phyloP scores from a whole-genome alignment of 2,329 filamentous ascomycete species.

The Cytospora piceae region DNA sequence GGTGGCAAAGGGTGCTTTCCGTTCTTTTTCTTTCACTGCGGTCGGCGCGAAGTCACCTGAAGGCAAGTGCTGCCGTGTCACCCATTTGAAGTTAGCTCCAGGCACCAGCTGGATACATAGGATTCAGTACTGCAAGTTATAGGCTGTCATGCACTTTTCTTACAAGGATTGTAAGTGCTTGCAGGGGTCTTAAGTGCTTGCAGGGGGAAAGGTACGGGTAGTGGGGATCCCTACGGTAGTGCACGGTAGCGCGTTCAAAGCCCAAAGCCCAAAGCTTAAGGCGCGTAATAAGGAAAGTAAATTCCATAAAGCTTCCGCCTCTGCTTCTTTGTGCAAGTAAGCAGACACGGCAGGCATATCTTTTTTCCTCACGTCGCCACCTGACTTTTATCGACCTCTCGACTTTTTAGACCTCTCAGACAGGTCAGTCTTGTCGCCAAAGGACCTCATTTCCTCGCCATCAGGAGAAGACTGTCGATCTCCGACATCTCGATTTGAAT shows the following conservation, averaged over 20 bases:
- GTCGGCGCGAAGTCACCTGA: constrained; percentile 5
- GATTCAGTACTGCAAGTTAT: not conserved
- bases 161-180: not conserved
- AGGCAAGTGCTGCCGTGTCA: not conserved
- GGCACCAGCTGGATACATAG: not conserved
- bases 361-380: not conserved
- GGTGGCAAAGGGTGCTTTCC: constrained; percentile 5
- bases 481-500: not conserved
- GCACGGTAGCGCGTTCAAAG: not conserved
- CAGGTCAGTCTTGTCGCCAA: not conserved
- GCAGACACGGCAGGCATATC: not conserved
- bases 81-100: not conserved
- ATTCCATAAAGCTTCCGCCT: not conserved
- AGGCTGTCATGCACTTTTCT: not conserved
- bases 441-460: not conserved
- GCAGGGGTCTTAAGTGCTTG: constrained; percentile 4
- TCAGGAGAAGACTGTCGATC: not conserved
- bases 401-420: not conserved
- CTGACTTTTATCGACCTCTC: not conserved
- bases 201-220: not conserved
- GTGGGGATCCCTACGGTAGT: not conserved
- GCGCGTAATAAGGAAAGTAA: not conserved
- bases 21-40: not conserved
- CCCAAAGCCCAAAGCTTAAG: not conserved
- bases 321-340: not conserved